Base-by-base conservation (phyloP, 2,329 filamentous ascomycete species). In the Cercospora sesami region DNA sequence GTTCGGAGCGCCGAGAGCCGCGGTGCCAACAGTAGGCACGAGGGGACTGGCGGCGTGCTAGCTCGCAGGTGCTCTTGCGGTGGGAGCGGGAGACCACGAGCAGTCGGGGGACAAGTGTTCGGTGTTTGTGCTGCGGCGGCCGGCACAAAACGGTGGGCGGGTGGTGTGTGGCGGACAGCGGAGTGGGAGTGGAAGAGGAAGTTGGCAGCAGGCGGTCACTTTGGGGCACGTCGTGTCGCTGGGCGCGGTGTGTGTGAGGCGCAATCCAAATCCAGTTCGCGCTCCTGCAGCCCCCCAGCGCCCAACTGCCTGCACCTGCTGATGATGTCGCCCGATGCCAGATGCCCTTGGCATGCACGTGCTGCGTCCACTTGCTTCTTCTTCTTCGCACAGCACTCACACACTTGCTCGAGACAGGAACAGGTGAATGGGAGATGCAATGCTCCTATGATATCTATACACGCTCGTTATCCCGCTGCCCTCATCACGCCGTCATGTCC, bases 271-370 rank as follows among this genome's bases (percentile, higher is more conserved):
- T 28, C 53, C 23, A 57, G 23, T 57, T 21, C 10, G 26, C 18
- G 21, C 21, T 23, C 21, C 48, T 53, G 48, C 36, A 48, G 18
- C 42, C n/a, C 42, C 42, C n/a, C 42, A 48, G 18, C 42, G n/a
- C n/a, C 42, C 18, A 48, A 18, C 42, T 48, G 42, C 42, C n/a
- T 23, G 42, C 42, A 48, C n/a, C 18, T 18, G n/a, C 18, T 48
- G 53, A 57, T 28, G 53, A 57, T 57, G 53, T 57, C 53, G 53
- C 53, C 26, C 28, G 53, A 28, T 57, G 21, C 48, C 48, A 28
- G 48, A 21, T 28, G 21, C 48, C 5, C 53, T 57, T 57, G 53
- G 53, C 53, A 30, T 57, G 53, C 53, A 57, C 53, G 53, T 57
- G 53, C 28, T 31, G 53, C 26, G 23, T 23, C 42, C 42, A 23